Percentiles rank a stretch among this genome's conserved stretches.
phyloP scores from a whole-genome alignment of 2,329 filamentous ascomycete genomes.

The Talaromyces atroroseus region DNA sequence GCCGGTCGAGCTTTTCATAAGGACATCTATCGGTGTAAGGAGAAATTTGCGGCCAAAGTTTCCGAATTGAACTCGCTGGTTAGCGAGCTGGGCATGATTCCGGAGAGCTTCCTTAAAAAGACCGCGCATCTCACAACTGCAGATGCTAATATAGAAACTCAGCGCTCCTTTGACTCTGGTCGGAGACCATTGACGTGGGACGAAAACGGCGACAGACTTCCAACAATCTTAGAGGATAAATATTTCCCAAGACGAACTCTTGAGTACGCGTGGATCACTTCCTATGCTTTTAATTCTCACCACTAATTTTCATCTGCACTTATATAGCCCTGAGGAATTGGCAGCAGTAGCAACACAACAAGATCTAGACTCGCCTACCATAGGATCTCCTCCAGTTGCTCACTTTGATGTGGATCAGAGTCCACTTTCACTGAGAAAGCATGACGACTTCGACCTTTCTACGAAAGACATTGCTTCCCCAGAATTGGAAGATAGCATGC shows the following conservation, averaged over 20 bases:
- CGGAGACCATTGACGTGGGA: constrained; percentile 7
- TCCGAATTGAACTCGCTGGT: constrained; percentile 51
- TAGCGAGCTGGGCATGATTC: constrained; percentile 47
- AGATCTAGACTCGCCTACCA: constrained; percentile 26
- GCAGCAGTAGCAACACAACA: constrained; percentile 21
- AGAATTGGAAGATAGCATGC: background rate
- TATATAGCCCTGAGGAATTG: constrained; percentile 36
- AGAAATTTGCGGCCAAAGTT: constrained; percentile 52
- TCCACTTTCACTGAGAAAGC: constrained; percentile 7
- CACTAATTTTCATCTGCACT: constrained; percentile 6
- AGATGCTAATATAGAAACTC: background rate
- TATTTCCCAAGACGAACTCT: constrained; percentile 52
- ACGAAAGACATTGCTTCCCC: background rate
- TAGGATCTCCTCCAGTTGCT: constrained; percentile 46
- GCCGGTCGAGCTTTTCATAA: constrained; percentile 40
- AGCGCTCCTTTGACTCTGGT: background rate
- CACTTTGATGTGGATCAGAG: constrained; percentile 31
- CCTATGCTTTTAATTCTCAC: background rate
- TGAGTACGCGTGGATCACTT: constrained; percentile 40
- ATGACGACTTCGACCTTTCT: background rate
- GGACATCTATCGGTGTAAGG: constrained; percentile 49
- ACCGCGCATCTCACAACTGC: constrained; percentile 16
- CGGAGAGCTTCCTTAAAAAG: constrained; percentile 24
- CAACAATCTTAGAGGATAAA: constrained; percentile 57
- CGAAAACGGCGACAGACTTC: constrained; percentile 40